Evolutionary conservation across 306 rosid genomes (phyloP).

Genomic region (Vicia sativa): DNA sequence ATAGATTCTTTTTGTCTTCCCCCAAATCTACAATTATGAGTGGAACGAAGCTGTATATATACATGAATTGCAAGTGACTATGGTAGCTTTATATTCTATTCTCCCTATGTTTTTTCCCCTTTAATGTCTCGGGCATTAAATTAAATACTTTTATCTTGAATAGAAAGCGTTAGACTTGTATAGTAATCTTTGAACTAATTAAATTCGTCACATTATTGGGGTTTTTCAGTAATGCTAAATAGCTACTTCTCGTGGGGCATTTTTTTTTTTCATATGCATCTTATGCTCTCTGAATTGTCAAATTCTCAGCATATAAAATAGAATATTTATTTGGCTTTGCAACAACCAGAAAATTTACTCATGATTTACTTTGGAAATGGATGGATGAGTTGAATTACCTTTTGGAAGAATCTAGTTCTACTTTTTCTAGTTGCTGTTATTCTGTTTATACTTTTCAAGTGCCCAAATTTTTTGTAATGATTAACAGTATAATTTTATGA

Average conservation of each 20-base stretch:
- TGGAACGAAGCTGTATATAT: background rate
- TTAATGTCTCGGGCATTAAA: too few relatives aligned
- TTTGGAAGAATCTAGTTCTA: conserved; percentile 32
- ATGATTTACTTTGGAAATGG: conserved; percentile 34
- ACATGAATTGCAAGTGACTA: background rate
- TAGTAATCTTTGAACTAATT: too few relatives aligned
- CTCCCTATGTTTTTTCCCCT: too few relatives aligned
- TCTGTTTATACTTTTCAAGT: background rate
- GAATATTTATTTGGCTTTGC: conserved; percentile 5
- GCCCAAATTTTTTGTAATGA: background rate
- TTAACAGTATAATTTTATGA: background rate
- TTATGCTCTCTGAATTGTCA: conserved; percentile 23
- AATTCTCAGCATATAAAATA: conserved; percentile 10
- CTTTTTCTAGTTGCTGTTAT: conserved; percentile 20
- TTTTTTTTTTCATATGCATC: background rate
- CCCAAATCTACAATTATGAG: conserved; percentile 20
- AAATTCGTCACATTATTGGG: too few relatives aligned
- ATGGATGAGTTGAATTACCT: conserved; percentile 28
- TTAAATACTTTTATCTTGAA: too few relatives aligned
- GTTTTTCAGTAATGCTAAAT: too few relatives aligned
- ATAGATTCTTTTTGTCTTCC: background rate
- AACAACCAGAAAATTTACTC: conserved; percentile 35
- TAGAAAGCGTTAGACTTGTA: too few relatives aligned
- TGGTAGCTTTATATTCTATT: background rate
- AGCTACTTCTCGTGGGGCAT: too few relatives aligned